Evolutionary conservation across 371 early-diverging fungal genomes (phyloP).

Genomic region (Mortierella sp.): DNA sequence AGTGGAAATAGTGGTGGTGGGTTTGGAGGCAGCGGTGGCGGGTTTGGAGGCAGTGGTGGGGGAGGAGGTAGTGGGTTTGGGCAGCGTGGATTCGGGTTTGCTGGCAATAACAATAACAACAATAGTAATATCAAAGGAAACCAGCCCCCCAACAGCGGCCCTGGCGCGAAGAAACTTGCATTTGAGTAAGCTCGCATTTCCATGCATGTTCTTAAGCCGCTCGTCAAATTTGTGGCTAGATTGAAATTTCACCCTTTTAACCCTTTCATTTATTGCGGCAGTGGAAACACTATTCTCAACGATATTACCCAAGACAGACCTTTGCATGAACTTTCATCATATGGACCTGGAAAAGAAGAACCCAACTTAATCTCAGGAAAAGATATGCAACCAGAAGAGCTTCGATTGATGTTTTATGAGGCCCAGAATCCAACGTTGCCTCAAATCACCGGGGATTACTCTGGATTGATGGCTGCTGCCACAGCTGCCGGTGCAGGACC

Average conservation of each 20-base stretch:
- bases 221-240: not conserved
- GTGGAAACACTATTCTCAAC: slow-evolving; percentile 57
- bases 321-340: slow-evolving; percentile 63
- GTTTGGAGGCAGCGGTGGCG: slow-evolving; percentile 30
- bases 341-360: slow-evolving; percentile 75
- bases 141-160: not conserved
- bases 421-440: slow-evolving; percentile 26
- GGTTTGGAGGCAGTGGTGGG: slow-evolving; percentile 47
- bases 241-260: not conserved
- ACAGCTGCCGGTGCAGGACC: slow-evolving; percentile 34
- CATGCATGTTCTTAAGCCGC: not conserved
- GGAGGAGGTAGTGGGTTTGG: slow-evolving; percentile 29
- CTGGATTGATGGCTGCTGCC: slow-evolving; percentile 28
- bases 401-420: slow-evolving; percentile 65
- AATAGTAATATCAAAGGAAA: slow-evolving; percentile 17
- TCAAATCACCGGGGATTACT: slow-evolving; percentile 40
- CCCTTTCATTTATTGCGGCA: slow-evolving; percentile 24
- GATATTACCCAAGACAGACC: slow-evolving; percentile 66
- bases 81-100: slow-evolving; percentile 33
- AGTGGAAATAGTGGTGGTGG: slow-evolving; percentile 41
- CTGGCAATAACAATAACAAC: slow-evolving; percentile 32
- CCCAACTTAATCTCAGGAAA: slow-evolving; percentile 71
- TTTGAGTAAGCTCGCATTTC: slow-evolving; percentile 26
- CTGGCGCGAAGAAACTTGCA: slow-evolving; percentile 34
- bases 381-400: slow-evolving; percentile 70